Evolutionary conservation across 2,329 filamentous ascomycete species (phyloP).

Genomic region (Fusarium staphyleae): DNA sequence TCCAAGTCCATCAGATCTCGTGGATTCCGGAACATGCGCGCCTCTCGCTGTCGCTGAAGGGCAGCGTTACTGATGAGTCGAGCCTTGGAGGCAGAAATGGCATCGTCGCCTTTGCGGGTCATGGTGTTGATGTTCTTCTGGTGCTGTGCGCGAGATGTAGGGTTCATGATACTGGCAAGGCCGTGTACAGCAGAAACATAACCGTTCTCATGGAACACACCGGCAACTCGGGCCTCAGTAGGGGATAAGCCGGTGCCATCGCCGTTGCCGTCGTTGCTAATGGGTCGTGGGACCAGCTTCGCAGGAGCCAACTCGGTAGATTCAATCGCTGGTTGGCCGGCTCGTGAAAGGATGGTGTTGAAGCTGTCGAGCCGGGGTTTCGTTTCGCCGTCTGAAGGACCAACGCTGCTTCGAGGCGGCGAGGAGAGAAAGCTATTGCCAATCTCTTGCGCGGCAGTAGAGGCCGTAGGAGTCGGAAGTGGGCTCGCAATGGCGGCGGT

Average conservation of each 20-base stretch:
- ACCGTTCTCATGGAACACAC: slow-evolving; percentile 47
- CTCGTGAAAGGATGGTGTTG: slow-evolving; percentile 33
- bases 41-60: slow-evolving; percentile 45
- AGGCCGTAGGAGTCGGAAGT: slow-evolving; percentile 39
- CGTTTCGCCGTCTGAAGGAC: slow-evolving; percentile 36
- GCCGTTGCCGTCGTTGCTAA: slow-evolving; percentile 42
- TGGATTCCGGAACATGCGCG: slow-evolving; percentile 43
- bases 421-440: slow-evolving; percentile 41
- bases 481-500: slow-evolving; percentile 42
- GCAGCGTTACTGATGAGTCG: slow-evolving; percentile 48
- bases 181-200: slow-evolving; percentile 47
- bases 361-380: slow-evolving; percentile 39
- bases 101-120: slow-evolving; percentile 38
- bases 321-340: slow-evolving; percentile 20
- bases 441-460: slow-evolving; percentile 38
- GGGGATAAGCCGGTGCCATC: slow-evolving; percentile 43
- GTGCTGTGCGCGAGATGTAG: slow-evolving; percentile 40
- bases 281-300: slow-evolving; percentile 36
- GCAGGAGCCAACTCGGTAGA: slow-evolving; percentile 26
- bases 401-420: slow-evolving; percentile 40
- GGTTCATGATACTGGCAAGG: slow-evolving; percentile 47
- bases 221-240: slow-evolving; percentile 46
- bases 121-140: slow-evolving; percentile 43
- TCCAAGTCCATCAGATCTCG: slow-evolving; percentile 46
- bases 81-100: slow-evolving; percentile 43